A percentile compares a stretch with the other conserved stretches of the same genome.
Conservation (phyloP, 345 rosid genomes). For the rapeseed (Brassica napus) region DNA sequence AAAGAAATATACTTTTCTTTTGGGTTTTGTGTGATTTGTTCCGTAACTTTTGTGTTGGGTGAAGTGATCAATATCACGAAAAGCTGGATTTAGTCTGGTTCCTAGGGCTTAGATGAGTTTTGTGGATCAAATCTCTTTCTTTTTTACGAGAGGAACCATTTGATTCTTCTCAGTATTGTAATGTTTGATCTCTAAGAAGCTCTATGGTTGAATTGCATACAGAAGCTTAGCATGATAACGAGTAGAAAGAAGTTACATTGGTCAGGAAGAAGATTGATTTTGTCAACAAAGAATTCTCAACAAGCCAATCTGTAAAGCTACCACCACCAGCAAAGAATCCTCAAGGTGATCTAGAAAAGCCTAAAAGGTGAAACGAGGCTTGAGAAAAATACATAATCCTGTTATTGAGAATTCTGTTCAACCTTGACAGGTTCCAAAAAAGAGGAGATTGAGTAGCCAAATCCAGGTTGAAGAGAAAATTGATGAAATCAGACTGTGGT, state of each 20-base stretch:
- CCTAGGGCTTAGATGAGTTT: background rate
- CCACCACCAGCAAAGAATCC: slow-evolving; percentile 53
- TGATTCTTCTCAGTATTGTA: background rate
- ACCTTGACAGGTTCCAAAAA: slow-evolving; percentile 52
- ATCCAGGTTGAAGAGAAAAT: slow-evolving; percentile 44
- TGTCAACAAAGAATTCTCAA: slow-evolving; percentile 37
- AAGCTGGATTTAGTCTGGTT: slow-evolving; percentile 8
- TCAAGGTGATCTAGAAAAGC: slow-evolving; percentile 71
- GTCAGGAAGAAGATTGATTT: no score
- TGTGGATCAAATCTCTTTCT: background rate
- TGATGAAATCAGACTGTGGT: slow-evolving; percentile 29
- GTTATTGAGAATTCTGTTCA: slow-evolving; percentile 54
- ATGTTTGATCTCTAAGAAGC: no score
- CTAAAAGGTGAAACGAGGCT: slow-evolving; percentile 62
- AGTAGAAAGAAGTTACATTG: no score
- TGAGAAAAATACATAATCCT: slow-evolving; percentile 82
- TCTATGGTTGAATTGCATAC: no score
- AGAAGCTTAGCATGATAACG: no score
- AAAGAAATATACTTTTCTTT: background rate
- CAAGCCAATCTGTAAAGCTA: slow-evolving; percentile 52
- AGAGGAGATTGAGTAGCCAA: slow-evolving; percentile 55
- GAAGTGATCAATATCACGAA: background rate
- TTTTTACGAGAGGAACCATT: background rate
- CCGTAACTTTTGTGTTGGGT: slow-evolving; percentile 14
- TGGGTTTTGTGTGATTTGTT: slow-evolving; percentile 13